phyloP scores from a whole-genome alignment of 768 basidiomycete species.

The Mycena pura region DNA sequence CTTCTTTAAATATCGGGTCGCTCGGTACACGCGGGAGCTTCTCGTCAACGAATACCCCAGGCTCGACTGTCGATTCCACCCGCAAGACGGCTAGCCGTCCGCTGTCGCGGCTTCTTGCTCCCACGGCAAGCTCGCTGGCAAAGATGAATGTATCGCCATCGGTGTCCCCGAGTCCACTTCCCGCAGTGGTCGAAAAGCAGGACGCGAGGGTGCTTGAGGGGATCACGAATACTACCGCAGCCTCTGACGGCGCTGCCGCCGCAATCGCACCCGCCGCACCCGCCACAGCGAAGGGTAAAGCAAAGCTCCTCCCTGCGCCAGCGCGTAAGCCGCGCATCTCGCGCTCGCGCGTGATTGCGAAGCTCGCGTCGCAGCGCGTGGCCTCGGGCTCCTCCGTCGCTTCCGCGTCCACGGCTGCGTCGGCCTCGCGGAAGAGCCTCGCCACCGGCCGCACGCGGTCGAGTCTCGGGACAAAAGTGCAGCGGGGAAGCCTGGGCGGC shows the following conservation, averaged over 20 bases:
- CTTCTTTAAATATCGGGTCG: constrained; percentile 41
- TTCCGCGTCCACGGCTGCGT: constrained; percentile 15
- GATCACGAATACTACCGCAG: too few relatives aligned
- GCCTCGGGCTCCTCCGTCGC: constrained; percentile 42
- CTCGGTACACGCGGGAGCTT: constrained; percentile 31
- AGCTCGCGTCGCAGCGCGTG: constrained; percentile 74
- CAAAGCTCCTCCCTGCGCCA: constrained; percentile 57
- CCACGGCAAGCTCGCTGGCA: constrained; percentile 80
- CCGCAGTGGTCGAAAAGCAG: constrained; percentile 19
- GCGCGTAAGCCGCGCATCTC: constrained; percentile 77
- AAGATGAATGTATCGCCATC: constrained; percentile 46
- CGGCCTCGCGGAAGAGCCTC: constrained; percentile 32
- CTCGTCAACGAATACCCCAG: constrained; percentile 10
- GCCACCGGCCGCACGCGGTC: constrained; percentile 49
- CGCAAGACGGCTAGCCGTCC: constrained; percentile 27
- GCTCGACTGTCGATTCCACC: constrained; percentile 16
- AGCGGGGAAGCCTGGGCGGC: constrained; percentile 45
- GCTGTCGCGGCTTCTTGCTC: constrained; percentile 62
- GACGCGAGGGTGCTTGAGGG: constrained; percentile 30
- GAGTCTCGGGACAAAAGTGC: constrained; percentile 55
- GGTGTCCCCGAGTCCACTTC: constrained; percentile 12
- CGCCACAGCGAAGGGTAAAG: constrained; percentile 38
- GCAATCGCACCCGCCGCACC: constrained; percentile 12
- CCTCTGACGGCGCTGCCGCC: constrained; percentile 26
- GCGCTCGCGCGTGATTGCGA: constrained; percentile 80